Evolutionary conservation across 2,329 filamentous ascomycete genomes (phyloP), one percentile per base, ranked within the genome.

Genomic region (Apiospora koreana): DNA sequence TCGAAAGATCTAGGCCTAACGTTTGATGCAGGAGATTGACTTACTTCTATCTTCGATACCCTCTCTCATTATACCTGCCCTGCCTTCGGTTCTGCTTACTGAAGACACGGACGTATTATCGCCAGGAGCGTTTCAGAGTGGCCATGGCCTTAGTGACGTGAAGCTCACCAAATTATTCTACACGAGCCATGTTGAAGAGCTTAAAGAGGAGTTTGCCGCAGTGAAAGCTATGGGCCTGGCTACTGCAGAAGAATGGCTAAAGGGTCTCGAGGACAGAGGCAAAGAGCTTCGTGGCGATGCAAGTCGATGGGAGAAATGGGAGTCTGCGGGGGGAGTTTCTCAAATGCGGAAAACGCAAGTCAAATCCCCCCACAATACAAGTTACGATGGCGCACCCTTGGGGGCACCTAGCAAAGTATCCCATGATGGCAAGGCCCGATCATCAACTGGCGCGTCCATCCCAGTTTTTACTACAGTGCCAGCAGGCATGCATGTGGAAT

Each of bases 251-350:
- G 93, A 95, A 79, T 96, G 93, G 93, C 84, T 90, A 41, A 95
- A 95, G 80, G 93, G 93, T 12, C 85, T 96, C 3, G 87, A 90
- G 58, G 83, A 82, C 38, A 86, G 88, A 70, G 92, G 92, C 12
- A 88, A 88, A 74, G 85, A 89, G 71, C 81, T 85, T 66, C 86
- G 89, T 74, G 85, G 83, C 14, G 89, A 93, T 77, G 86, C 88
- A 41, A 85, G 88, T 38, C 88, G 92, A 67, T 95, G 93, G 91
- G 93, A 94, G 77, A 91, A 90, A 75, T 95, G 92, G 89, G 89
- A 91, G 73, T 74, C 76, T 4, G 80, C 85, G 50, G 84, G 85
- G 65, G 83, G 64, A 28, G 18, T 66, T 45, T 25, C 64, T 5
- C 64, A 66, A 43, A 66, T 66, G 42, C 64, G 23, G 38, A 42